Evolutionary conservation across 805 yeast genomes (phyloP), one percentile per base, ranked within the genome.

Genomic region (Yamadazyma akitaensis): DNA sequence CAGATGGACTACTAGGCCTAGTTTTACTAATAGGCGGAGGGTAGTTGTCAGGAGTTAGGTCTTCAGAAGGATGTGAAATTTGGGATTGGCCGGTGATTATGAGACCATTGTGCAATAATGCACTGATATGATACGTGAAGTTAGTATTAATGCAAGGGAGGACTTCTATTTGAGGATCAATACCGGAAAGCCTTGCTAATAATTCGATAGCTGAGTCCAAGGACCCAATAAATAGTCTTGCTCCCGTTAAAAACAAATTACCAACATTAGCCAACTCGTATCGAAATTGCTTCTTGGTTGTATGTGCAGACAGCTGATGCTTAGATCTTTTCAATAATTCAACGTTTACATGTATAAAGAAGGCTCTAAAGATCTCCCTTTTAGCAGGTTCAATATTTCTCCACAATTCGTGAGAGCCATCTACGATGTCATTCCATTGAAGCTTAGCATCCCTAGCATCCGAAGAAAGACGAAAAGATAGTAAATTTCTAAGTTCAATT

Each of bases 31-130:
- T 59, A 1, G 67, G 62, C 11, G 61, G 64, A 13, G 67, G 66
- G 40, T 58, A 60, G 26, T 48, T 43, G 25, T 55, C 58, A 6
- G 46, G 46, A 33, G 39, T 39, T 28, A 64, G 64, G 21, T 52
- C 55, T 1, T 55, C 42, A 14, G 76, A 67, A 1, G 98, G 98
- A 64, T 91, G 98, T 1, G 96, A 88, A 10, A 91, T 91, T 59
- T 90, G 96, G 2, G 92, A 84, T 62, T 91, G 98, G 11, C 98
- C 98, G 0, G 91, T 85, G 31, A 91, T 83, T 2, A 85, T 71
- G 3, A 76, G 70, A 2, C 95, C 96, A 62, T 88, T 79, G 30
- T 69, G 67, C 37, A 91, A 69, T 25, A 77, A 54, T 0, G 96
- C 97, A 42, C 92, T 82, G 24, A 91, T 89, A 57, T 90, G 96